Evolutionary conservation across 306 rosid genomes (phyloP), one percentile per base, ranked within the genome.

Genomic region (Cicer judaicum): DNA sequence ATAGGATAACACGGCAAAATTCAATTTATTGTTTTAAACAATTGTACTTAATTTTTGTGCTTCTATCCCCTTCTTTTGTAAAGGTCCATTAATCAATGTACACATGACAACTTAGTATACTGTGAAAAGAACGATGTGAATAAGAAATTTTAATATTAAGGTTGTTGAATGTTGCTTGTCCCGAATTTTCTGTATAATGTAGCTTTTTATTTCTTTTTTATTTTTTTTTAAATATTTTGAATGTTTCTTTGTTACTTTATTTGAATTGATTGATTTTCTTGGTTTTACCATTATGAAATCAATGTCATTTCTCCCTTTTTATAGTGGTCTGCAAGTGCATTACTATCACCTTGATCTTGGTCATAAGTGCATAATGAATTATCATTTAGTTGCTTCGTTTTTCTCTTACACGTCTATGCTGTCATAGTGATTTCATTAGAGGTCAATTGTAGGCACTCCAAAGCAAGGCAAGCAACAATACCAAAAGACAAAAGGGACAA

Each of bases 401-500:
- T 56, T 40, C 67, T 72, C 67, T 42, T 38, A 64, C 69, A 34
- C 68, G 10, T 43, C 41, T 34, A 9, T 74, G 34, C 38, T 47
- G 24, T 74, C 41, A 14, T 50, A 59, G 61, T 81, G 68, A 56
- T 41, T 78, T 86, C 15, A 36, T 64, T 52, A 52, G 43, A 59
- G 55, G 64, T 86, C 80, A 62, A 79, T 57, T 55, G 75, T 54
- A 94, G 99, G 96, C 99, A 91, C 68, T 94, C 93, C 88, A 90
- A 91, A 79, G 93, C 96, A 72, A 90, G 97, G 52, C 97, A 88
- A 72, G 87, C 97, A 11, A 54, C 96, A 55, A 84, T 94, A 55
- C 90, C 92, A 49, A 91, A 90, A 81, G 98, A 94, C 84, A 91
- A 94, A 87, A 87, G 96, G 79, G 97, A 94, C 80, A 94, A 86